Percentiles rank a stretch among this genome's conserved stretches.
These are phyloP conservation scores for Termitomyces sp. DNA, from an alignment of 768 basidiomycete genomes.

Conservation along the genomic window DNA sequence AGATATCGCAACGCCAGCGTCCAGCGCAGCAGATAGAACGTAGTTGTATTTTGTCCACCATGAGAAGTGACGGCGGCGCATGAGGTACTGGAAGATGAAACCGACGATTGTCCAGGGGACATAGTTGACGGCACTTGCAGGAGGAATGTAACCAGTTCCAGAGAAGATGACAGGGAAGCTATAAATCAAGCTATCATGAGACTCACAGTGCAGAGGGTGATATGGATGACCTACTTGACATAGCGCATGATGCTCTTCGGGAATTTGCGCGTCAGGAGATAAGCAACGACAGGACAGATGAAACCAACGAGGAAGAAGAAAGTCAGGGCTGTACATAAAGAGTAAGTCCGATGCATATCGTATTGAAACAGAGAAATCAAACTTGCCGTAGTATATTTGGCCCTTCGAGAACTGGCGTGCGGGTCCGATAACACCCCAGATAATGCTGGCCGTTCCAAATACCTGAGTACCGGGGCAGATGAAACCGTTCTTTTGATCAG, in stretches of 20 bases:
- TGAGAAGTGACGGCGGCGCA: constrained; percentile 54
- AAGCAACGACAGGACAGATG: constrained; percentile 50
- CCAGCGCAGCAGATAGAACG: constrained; percentile 67
- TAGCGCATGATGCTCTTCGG: constrained; percentile 58
- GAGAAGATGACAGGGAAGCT: constrained; percentile 55
- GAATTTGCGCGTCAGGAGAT: constrained; percentile 49
- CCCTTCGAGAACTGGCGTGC: constrained; percentile 62
- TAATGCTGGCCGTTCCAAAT: constrained; percentile 74
- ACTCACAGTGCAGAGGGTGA: not conserved
- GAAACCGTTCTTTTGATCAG: constrained; percentile 53
- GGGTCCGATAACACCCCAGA: constrained; percentile 84
- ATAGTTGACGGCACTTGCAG: constrained; percentile 63
- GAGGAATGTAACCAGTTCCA: constrained; percentile 57
- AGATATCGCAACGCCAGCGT: constrained; percentile 60
- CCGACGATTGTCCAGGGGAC: constrained; percentile 62
- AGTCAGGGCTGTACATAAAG: constrained; percentile 31
- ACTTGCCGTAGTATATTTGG: constrained; percentile 46
- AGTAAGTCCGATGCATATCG: constrained; percentile 10
- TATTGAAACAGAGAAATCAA: constrained; percentile 1
- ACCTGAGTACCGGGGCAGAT: constrained; percentile 67
- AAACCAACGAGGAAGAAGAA: constrained; percentile 80
- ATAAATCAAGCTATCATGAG: not conserved
- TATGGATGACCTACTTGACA: constrained; percentile 44
- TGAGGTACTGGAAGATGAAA: constrained; percentile 59
- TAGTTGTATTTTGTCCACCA: constrained; percentile 73